A percentile compares a stretch with the other conserved stretches of the same genome.
Conservation (phyloP, 768 basidiomycete genomes). For the Tylopilus felleus region DNA sequence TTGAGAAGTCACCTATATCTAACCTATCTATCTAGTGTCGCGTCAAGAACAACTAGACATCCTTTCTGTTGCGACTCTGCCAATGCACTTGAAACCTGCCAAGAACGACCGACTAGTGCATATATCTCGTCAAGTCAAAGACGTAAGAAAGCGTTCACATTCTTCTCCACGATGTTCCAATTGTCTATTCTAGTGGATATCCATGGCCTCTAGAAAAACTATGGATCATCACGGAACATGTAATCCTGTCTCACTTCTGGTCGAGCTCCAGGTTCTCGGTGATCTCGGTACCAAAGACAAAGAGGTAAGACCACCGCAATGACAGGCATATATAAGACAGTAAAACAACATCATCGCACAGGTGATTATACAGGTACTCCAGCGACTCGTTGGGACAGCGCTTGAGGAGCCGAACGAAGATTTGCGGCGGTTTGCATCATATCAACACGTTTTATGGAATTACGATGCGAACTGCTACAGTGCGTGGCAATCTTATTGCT, state of each 20-base stretch:
- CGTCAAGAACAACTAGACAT: conserved; percentile 24
- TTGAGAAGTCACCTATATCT: not conserved
- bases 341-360: conserved; percentile 2
- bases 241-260: conserved; percentile 24
- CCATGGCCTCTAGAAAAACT: conserved; percentile 2
- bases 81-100: conserved; percentile 8
- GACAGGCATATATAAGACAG: not conserved
- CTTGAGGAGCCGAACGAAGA: conserved; percentile 34
- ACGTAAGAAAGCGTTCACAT: conserved; percentile 12
- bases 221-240: not conserved
- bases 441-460: conserved; percentile 59
- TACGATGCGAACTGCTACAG: conserved; percentile 37
- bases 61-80: conserved; percentile 24
- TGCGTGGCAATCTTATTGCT: conserved; percentile 24
- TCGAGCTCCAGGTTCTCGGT: conserved; percentile 25
- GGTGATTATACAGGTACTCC: conserved; percentile 20
- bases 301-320: conserved; percentile 13
- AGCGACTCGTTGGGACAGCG: conserved; percentile 40
- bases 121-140: conserved; percentile 22
- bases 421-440: conserved; percentile 45
- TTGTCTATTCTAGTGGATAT: conserved; percentile 15
- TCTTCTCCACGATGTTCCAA: conserved; percentile 1
- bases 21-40: conserved; percentile 15
- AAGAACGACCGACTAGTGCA: conserved; percentile 6
- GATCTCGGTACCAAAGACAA: conserved; percentile 8